Evolutionary conservation across 257 asterid species (phyloP).

Genomic region (Coffea canephora): DNA sequence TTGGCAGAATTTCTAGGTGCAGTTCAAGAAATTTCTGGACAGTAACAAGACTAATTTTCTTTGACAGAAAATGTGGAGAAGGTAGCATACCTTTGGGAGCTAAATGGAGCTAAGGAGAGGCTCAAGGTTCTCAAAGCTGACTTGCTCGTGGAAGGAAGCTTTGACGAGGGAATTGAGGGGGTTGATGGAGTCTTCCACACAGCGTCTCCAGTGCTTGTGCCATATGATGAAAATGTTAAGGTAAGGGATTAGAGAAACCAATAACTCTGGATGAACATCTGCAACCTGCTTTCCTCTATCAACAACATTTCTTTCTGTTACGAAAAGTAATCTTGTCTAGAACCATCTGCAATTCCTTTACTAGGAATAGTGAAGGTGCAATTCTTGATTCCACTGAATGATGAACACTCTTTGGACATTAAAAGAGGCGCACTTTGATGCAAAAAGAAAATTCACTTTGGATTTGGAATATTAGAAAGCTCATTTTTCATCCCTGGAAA

Average conservation of each 20-base stretch:
- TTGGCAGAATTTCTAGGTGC: not conserved
- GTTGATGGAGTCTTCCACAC: constrained; percentile 92
- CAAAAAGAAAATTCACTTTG: no score
- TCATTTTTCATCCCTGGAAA: not conserved
- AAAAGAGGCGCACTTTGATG: no score
- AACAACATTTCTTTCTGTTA: no score
- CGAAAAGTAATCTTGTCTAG: not conserved
- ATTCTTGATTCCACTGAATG: no score
- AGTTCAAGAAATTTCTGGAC: not conserved
- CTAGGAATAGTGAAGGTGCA: not conserved
- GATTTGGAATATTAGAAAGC: not conserved
- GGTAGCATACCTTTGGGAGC: constrained; percentile 64
- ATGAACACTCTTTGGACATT: no score
- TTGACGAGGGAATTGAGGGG: constrained; percentile 74
- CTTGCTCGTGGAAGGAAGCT: constrained; percentile 69
- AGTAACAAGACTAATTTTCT: not conserved
- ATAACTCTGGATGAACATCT: not conserved
- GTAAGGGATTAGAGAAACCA: constrained; percentile 26
- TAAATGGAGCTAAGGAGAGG: constrained; percentile 85
- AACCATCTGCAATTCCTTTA: not conserved
- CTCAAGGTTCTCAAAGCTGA: constrained; percentile 76
- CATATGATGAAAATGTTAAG: constrained; percentile 56
- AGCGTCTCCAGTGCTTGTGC: constrained; percentile 80
- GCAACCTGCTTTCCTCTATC: not conserved
- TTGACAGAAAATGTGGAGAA: constrained; percentile 56